These are phyloP conservation scores for Cardamine occulta DNA, from an alignment of 345 rosid species.

Conservation along the genomic window DNA sequence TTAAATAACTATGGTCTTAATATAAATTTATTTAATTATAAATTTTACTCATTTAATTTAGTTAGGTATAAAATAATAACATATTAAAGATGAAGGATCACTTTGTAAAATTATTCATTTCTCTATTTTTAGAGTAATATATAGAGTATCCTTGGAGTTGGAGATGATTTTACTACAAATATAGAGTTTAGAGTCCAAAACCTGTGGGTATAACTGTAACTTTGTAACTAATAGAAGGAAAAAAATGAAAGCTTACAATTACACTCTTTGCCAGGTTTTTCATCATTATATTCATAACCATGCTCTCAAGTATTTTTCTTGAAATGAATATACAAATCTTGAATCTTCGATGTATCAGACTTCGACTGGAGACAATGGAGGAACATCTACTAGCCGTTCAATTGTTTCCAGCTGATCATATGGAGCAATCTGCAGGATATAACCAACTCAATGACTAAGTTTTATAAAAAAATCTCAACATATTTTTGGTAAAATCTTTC, in stretches of 20 bases:
- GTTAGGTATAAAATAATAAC: no score
- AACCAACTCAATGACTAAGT: slow-evolving; percentile 2
- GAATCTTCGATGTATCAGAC: slow-evolving; percentile 23
- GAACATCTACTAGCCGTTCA: slow-evolving; percentile 73
- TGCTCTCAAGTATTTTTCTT: slow-evolving; percentile 7
- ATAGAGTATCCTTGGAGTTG: neutral
- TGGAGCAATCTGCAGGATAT: slow-evolving; percentile 80
- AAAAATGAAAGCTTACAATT: neutral
- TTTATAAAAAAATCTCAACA: neutral
- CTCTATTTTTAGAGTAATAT: no score
- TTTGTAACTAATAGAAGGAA: neutral
- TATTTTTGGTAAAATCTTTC: neutral
- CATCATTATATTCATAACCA: slow-evolving; percentile 8
- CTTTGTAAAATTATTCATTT: neutral
- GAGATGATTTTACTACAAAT: neutral
- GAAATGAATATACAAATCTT: slow-evolving; percentile 35
- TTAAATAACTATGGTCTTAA: no score
- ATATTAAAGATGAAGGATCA: neutral
- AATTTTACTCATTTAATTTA: no score
- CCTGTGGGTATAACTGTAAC: slow-evolving; percentile 2
- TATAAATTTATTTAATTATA: no score
- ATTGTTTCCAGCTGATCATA: slow-evolving; percentile 85
- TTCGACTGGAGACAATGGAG: slow-evolving; percentile 50
- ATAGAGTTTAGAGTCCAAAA: neutral
- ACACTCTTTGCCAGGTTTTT: neutral